These are phyloP conservation scores for Epichloe gansuensis DNA, from an alignment of 2,329 filamentous ascomycete species.

Conservation along the genomic window DNA sequence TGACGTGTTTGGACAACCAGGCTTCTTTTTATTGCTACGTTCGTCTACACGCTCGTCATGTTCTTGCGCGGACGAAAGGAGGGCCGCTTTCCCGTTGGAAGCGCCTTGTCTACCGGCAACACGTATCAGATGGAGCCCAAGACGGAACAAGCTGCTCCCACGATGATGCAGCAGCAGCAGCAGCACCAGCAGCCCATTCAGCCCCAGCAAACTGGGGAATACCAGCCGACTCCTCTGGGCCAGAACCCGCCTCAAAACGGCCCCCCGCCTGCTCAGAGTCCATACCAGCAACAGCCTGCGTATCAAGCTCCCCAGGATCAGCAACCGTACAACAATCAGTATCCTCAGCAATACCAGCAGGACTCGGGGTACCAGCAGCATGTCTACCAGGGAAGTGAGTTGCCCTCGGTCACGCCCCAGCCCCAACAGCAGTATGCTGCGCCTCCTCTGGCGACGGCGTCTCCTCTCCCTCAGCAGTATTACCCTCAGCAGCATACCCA, in stretches of 20 bases:
- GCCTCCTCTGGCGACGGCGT: conserved; percentile 7
- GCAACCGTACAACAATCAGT: conserved; percentile 8
- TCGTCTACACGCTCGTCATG: conserved; percentile 22
- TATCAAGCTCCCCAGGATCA: conserved; percentile 12
- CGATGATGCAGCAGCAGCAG: conserved; percentile 10
- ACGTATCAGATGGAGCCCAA: conserved; percentile 23
- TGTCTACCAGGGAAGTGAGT: conserved; percentile 6
- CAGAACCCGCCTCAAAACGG: conserved; percentile 13
- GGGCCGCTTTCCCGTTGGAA: conserved; percentile 19
- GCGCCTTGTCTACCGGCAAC: conserved; percentile 5
- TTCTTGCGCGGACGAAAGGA: conserved; percentile 26
- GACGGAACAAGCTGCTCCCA: conserved; percentile 10
- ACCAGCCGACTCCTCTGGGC: conserved; percentile 7
- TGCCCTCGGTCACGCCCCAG: not conserved
- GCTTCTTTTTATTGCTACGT: conserved; percentile 26
- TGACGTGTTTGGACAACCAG: conserved; percentile 11
- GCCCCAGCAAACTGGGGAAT: conserved; percentile 8
- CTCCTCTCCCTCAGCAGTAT: conserved; percentile 12
- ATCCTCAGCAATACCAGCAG: not conserved
- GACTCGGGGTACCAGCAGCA: conserved; percentile 10
- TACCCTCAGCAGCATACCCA: conserved; percentile 5
- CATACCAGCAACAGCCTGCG: conserved; percentile 17
- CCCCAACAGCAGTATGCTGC: conserved; percentile 11
- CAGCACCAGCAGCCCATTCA: conserved; percentile 11
- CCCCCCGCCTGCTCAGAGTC: conserved; percentile 13